phyloP scores from a whole-genome alignment of 257 asterid species.

The Solanum sejunctum region DNA sequence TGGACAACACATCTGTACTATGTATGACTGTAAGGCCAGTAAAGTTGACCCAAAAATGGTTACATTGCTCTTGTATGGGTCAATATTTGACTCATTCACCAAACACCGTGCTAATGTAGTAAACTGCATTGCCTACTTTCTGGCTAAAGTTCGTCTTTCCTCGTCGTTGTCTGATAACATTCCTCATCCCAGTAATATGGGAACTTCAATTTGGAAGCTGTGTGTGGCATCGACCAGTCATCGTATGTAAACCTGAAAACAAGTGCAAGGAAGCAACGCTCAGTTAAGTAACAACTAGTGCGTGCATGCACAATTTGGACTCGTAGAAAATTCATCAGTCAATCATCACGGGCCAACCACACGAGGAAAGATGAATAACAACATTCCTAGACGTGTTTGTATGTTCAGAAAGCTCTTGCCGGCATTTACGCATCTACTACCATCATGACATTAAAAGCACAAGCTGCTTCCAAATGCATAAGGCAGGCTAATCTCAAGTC shows the following conservation, averaged over 20 bases:
- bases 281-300: not conserved
- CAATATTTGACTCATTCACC: not conserved
- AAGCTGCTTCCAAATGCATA: not conserved
- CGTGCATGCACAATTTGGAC: not conserved
- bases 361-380: not conserved
- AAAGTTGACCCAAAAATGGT: not conserved
- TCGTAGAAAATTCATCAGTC: not conserved
- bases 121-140: not conserved
- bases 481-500: not conserved
- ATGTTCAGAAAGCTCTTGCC: not conserved
- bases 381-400: not conserved
- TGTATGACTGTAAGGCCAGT: not conserved
- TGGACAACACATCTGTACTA: not conserved
- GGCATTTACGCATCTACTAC: not conserved
- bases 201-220: constrained; percentile 74
- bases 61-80: not conserved
- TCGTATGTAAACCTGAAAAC: constrained; percentile 69
- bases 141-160: constrained; percentile 67
- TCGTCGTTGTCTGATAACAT: constrained; percentile 27
- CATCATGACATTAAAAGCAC: not conserved
- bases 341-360: not conserved
- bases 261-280: not conserved
- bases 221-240: constrained; percentile 89
- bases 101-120: not conserved
- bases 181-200: constrained; percentile 77